These are phyloP conservation scores for Polytrichum commune DNA, from an alignment of 225 moss, liverwort and hornwort genomes.

Conservation along the genomic window DNA sequence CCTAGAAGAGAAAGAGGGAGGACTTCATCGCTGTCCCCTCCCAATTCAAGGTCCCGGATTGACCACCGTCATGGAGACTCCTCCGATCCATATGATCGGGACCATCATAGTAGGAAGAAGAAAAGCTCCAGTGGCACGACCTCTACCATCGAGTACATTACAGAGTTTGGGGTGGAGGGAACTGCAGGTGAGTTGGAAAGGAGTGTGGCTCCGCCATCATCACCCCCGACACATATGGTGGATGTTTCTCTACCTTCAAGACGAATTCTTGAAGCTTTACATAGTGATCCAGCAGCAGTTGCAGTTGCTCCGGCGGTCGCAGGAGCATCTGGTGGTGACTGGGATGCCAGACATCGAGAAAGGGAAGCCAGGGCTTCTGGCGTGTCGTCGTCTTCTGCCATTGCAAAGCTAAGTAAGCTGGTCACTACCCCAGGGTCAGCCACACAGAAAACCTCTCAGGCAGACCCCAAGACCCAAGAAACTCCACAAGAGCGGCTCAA, in stretches of 20 bases:
- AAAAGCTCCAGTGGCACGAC: constrained; percentile 57
- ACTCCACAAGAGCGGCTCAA: constrained; percentile 96
- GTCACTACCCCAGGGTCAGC: constrained; percentile 33
- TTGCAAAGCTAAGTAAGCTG: constrained; percentile 93
- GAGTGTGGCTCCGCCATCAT: constrained; percentile 70
- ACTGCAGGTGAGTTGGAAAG: constrained; percentile 65
- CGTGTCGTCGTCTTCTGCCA: constrained; percentile 74
- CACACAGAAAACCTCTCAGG: constrained; percentile 50
- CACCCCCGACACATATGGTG: constrained; percentile 64
- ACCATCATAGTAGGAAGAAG: constrained; percentile 62
- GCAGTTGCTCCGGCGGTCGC: constrained; percentile 59
- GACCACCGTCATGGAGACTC: constrained; percentile 37
- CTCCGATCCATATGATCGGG: constrained; percentile 49
- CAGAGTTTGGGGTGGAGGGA: constrained; percentile 85
- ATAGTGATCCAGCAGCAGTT: constrained; percentile 88
- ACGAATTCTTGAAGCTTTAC: constrained; percentile 94
- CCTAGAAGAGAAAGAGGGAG: constrained; percentile 61
- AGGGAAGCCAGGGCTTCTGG: constrained; percentile 39
- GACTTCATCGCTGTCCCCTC: constrained; percentile 76
- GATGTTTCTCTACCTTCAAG: constrained; percentile 52
- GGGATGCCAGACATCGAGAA: constrained; percentile 77
- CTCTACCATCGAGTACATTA: constrained; percentile 95
- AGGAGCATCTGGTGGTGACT: constrained; percentile 53
- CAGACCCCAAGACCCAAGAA: constrained; percentile 65
- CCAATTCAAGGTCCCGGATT: constrained; percentile 64